These are phyloP conservation scores for Acer saccharum DNA, from an alignment of 345 rosid genomes.

Conservation along the genomic window DNA sequence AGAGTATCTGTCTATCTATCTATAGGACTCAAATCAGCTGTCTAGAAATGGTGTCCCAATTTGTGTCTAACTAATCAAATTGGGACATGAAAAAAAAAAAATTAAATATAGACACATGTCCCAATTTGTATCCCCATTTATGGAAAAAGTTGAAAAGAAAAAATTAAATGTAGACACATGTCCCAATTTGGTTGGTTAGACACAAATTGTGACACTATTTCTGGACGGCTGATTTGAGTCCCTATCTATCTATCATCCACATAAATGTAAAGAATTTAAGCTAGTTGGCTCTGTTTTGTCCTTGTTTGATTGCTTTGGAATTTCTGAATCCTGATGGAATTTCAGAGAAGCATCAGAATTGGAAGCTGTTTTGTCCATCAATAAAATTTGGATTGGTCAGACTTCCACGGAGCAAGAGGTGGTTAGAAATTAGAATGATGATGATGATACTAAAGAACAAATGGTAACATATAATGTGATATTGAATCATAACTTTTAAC, in stretches of 20 bases:
- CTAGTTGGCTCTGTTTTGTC: neutral
- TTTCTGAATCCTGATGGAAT: no score
- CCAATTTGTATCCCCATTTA: no score
- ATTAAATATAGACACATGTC: no score
- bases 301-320: neutral
- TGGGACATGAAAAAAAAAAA: no score
- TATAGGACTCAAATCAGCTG: no score
- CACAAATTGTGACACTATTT: no score
- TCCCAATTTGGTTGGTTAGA: no score
- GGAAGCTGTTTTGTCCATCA: neutral
- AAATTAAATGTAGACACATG: no score
- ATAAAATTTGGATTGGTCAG: neutral
- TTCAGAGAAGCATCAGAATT: neutral
- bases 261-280: neutral
- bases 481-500: neutral
- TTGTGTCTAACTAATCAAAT: no score
- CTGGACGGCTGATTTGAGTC: no score
- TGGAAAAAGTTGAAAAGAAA: no score
- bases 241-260: neutral
- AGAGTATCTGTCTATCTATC: neutral
- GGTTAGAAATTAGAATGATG: neutral
- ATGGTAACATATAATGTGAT: neutral
- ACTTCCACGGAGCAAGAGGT: neutral
- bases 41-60: no score
- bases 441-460: slow-evolving; percentile 1